These are phyloP conservation scores for Candida rishiriensis DNA, from an alignment of 805 yeast genomes.

Conservation along the genomic window DNA sequence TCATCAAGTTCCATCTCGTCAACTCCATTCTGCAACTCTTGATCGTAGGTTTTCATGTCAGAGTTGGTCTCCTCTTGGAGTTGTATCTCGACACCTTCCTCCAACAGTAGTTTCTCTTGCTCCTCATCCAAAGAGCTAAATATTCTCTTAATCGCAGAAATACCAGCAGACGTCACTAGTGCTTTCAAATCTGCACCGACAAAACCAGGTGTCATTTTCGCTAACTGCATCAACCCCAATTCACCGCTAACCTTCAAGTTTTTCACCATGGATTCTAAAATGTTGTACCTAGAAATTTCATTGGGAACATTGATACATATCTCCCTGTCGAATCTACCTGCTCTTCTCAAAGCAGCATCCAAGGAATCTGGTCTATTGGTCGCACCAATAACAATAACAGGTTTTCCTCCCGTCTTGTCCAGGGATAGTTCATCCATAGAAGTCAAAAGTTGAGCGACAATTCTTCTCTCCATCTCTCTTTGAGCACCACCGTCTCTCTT, in stretches of 20 bases:
- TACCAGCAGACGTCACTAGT: constrained; percentile 91
- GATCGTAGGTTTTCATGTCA: too few species aligned
- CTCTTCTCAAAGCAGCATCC: constrained; percentile 92
- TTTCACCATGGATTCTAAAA: constrained; percentile 68
- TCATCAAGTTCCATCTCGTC: constrained; percentile 26
- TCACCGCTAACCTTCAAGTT: constrained; percentile 62
- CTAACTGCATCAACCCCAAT: constrained; percentile 67
- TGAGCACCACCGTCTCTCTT: constrained; percentile 98
- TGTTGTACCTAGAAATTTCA: constrained; percentile 73
- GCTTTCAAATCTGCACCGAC: constrained; percentile 98
- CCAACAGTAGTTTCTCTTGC: constrained; percentile 27
- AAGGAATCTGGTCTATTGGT: constrained; percentile 95
- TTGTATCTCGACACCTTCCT: constrained; percentile 14
- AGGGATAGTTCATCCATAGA: constrained; percentile 89
- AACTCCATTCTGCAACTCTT: constrained; percentile 4
- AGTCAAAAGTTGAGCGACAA: constrained; percentile 91
- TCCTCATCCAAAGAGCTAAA: constrained; percentile 54
- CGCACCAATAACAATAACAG: constrained; percentile 93
- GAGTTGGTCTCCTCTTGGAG: constrained; percentile 1
- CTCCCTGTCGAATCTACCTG: constrained; percentile 95
- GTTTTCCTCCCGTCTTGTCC: constrained; percentile 86
- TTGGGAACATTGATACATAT: constrained; percentile 93
- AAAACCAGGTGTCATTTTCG: constrained; percentile 93
- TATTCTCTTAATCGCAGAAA: constrained; percentile 87
- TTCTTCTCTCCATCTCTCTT: constrained; percentile 95